phyloP scores from a whole-genome alignment of 2,329 filamentous ascomycete genomes.

The Graphium sp. region DNA sequence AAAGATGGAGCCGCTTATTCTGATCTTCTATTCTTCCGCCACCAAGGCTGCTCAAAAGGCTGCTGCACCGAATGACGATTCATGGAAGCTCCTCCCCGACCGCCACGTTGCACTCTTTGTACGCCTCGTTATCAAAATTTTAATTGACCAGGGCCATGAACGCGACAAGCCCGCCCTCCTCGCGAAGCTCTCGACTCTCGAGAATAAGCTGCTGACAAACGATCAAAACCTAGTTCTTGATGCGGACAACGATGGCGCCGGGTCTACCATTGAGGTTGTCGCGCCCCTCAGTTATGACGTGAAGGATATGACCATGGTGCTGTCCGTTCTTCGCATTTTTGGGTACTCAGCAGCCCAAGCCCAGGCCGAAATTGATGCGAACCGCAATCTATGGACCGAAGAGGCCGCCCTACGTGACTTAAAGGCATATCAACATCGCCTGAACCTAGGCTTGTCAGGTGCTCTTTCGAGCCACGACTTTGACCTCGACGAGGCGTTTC shows the following conservation, averaged over 20 bases:
- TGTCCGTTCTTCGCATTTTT: conserved; percentile 76
- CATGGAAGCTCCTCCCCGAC: conserved; percentile 84
- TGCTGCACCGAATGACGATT: conserved; percentile 63
- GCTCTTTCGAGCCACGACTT: conserved; percentile 78
- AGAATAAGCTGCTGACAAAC: conserved; percentile 86
- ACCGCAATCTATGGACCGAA: conserved; percentile 74
- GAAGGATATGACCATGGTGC: conserved; percentile 91
- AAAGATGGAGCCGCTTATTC: conserved; percentile 76
- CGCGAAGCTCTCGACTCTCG: conserved; percentile 60
- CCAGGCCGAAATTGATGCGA: conserved; percentile 72
- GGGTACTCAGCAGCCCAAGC: conserved; percentile 62
- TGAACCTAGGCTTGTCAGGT: conserved; percentile 63
- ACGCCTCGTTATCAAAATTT: conserved; percentile 61
- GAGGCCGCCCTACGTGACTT: conserved; percentile 80
- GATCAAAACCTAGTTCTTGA: conserved; percentile 59
- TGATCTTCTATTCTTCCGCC: conserved; percentile 93
- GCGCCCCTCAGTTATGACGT: conserved; percentile 80
- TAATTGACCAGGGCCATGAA: conserved; percentile 73
- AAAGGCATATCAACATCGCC: conserved; percentile 80
- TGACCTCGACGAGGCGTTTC: conserved; percentile 73
- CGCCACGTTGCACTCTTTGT: conserved; percentile 91
- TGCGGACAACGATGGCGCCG: conserved; percentile 14
- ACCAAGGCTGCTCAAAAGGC: conserved; percentile 69
- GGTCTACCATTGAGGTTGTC: conserved; percentile 56
- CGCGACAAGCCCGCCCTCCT: conserved; percentile 75